phyloP scores from a whole-genome alignment of 2,329 filamentous ascomycete species.

The Colletotrichum cordylinicola region DNA sequence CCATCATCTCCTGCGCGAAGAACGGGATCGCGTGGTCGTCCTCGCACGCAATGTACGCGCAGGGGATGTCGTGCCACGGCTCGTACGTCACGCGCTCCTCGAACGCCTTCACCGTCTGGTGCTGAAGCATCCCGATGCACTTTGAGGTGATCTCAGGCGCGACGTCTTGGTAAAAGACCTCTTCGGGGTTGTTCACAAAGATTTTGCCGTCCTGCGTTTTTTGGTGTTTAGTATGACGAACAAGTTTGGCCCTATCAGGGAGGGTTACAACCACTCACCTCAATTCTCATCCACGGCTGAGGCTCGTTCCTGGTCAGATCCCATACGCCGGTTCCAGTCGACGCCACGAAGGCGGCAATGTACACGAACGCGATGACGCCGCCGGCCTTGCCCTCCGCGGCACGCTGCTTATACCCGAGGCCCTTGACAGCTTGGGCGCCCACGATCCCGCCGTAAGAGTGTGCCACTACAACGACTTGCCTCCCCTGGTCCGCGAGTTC shows the following conservation, averaged over 20 bases:
- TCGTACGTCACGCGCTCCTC: slow-evolving; percentile 25
- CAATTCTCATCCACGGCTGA: slow-evolving; percentile 29
- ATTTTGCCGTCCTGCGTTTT: neutral
- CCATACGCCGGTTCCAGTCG: slow-evolving; percentile 25
- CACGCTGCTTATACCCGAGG: slow-evolving; percentile 36
- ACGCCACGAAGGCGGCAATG: slow-evolving; percentile 36
- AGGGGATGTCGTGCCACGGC: slow-evolving; percentile 30
- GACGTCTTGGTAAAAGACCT: slow-evolving; percentile 29
- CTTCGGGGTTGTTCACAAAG: neutral
- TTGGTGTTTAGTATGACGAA: neutral
- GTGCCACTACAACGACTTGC: slow-evolving; percentile 45
- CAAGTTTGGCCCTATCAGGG: neutral
- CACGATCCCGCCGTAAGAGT: slow-evolving; percentile 48
- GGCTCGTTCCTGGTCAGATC: slow-evolving; percentile 19
- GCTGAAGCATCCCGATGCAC: neutral
- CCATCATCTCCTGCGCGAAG: slow-evolving; percentile 24
- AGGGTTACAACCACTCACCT: slow-evolving; percentile 15
- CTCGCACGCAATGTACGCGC: slow-evolving; percentile 29
- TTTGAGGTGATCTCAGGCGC: neutral
- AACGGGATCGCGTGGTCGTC: slow-evolving; percentile 27
- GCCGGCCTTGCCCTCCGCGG: slow-evolving; percentile 34
- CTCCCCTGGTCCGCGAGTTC: slow-evolving; percentile 37
- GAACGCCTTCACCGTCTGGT: slow-evolving; percentile 18
- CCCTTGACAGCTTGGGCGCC: slow-evolving; percentile 40
- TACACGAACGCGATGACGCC: slow-evolving; percentile 43